Evolutionary conservation across 495 filamentous ascomycete genomes (phyloP).

Genomic region (Penicillium daleae): DNA sequence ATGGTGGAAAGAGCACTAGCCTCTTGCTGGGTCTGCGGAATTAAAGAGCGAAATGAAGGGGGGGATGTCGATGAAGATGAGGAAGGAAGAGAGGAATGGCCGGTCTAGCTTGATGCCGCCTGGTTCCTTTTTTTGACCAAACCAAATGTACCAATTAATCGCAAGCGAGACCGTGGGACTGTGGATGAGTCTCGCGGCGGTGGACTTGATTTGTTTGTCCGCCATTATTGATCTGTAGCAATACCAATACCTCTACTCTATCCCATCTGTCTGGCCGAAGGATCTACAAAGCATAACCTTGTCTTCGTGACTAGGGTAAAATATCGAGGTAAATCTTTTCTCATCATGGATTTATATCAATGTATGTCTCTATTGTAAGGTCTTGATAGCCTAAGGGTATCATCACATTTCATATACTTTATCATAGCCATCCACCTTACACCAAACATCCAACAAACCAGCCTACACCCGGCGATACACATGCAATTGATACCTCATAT

Average conservation of each 20-base stretch:
- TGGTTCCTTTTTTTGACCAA: slow-evolving; percentile 12
- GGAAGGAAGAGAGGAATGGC: slow-evolving; percentile 23
- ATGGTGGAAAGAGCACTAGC: slow-evolving; percentile 63
- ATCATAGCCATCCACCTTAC: not conserved
- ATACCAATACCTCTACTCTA: slow-evolving; percentile 47
- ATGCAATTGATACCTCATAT: slow-evolving; percentile 94
- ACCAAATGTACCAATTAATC: slow-evolving; percentile 40
- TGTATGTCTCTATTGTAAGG: not conserved
- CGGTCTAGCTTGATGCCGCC: slow-evolving; percentile 20
- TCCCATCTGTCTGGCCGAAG: slow-evolving; percentile 12
- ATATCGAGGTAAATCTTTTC: not conserved
- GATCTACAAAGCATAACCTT: slow-evolving; percentile 15
- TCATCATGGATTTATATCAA: not conserved
- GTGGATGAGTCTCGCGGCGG: slow-evolving; percentile 38
- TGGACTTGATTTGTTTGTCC: slow-evolving; percentile 29
- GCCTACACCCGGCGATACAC: slow-evolving; percentile 60
- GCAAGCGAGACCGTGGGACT: slow-evolving; percentile 33
- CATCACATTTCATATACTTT: not conserved
- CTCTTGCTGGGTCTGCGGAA: slow-evolving; percentile 64
- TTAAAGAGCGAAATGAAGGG: slow-evolving; percentile 26
- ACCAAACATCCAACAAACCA: not conserved
- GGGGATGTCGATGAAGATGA: slow-evolving; percentile 14
- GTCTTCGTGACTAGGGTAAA: slow-evolving; percentile 5
- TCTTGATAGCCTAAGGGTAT: not conserved
- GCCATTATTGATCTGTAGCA: slow-evolving; percentile 44